Evolutionary conservation across 768 basidiomycete genomes (phyloP), one percentile per base, ranked within the genome.

Genomic region (Suillus occidentalis): DNA sequence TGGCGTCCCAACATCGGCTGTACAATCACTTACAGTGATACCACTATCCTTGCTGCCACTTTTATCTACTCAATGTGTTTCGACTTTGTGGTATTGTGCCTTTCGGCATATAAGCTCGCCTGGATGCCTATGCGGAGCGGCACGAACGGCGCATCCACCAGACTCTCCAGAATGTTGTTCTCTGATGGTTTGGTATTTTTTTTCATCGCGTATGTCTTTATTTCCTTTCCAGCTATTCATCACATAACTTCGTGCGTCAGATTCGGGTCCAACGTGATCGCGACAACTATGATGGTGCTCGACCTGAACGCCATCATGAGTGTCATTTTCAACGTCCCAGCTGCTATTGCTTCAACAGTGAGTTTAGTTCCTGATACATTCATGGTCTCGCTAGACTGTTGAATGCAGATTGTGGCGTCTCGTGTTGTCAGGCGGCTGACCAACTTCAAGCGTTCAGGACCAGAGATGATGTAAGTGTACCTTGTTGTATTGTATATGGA

Each of bases 31-130:
- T 70, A 82, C 37, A 88, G 89, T 8, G 84, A 88, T 71, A 91
- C 85, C 72, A 85, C 73, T 10, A 75, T 90, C 60, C 82, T 91
- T 39, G 87, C 88, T 6, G 86, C 87, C 3, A 87, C 87, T 4
- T 91, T 90, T 74, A 87, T 90, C 39, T 91, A 91, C 69, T 86
- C 89, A 37, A 92, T 91, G 90, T 79, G 80, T 70, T 90, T 91
- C 71, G 90, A 91, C 72, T 76, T 89, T 25, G 64, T 83, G 36
- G 87, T 90, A 45, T 80, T 91, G 53, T 65, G 78, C 31, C 75
- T 91, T 67, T 89, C 84, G 43, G 84, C 82, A 14, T 86, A 83
- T 75, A 90, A 88, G 71, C 82, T 91, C 28, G 75, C 74, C 18
- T 75, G 73, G 75, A 65, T 65, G 12, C 66, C 61, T 42, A 68